Conservation (phyloP, 2,329 filamentous ascomycete genomes). For the Macroventuria anomochaeta region DNA sequence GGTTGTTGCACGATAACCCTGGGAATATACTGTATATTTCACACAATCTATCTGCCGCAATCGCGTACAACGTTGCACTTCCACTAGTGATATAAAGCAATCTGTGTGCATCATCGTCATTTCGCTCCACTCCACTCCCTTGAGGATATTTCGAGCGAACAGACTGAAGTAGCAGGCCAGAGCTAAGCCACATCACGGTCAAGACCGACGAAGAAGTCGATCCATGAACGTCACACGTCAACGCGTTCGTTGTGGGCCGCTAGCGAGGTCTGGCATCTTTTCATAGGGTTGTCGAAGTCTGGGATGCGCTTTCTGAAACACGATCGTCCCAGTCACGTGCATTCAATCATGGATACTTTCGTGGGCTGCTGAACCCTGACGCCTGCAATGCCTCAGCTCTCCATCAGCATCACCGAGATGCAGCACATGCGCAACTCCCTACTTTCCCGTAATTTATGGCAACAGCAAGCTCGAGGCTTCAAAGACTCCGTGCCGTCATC, state of each 20-base stretch:
- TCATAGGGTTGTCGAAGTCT: slow-evolving; percentile 14
- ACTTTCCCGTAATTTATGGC: not conserved
- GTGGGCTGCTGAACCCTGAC: slow-evolving; percentile 9
- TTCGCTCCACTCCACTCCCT: slow-evolving; percentile 7
- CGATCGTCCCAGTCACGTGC: slow-evolving; percentile 9
- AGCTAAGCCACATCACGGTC: slow-evolving; percentile 16
- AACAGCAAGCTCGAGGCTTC: not conserved
- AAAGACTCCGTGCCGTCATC: not conserved
- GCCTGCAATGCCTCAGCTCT: slow-evolving; percentile 12
- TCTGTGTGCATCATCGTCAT: slow-evolving; percentile 22
- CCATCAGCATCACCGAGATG: not conserved
- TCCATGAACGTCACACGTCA: slow-evolving; percentile 29
- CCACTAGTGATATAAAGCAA: slow-evolving; percentile 19
- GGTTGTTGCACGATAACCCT: slow-evolving; percentile 21
- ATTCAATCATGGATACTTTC: not conserved
- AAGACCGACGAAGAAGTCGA: slow-evolving; percentile 15
- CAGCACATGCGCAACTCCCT: not conserved
- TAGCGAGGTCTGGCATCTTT: slow-evolving; percentile 16
- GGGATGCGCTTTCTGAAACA: slow-evolving; percentile 15
- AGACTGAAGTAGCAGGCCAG: slow-evolving; percentile 10
- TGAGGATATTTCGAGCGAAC: slow-evolving; percentile 11
- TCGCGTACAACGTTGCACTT: slow-evolving; percentile 14
- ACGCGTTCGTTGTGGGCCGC: slow-evolving; percentile 23
- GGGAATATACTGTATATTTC: slow-evolving; percentile 25
- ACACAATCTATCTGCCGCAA: slow-evolving; percentile 32